These are phyloP conservation scores for Speleostelium caveatum DNA, from an alignment of 78 protist genomes.

Conservation along the genomic window DNA sequence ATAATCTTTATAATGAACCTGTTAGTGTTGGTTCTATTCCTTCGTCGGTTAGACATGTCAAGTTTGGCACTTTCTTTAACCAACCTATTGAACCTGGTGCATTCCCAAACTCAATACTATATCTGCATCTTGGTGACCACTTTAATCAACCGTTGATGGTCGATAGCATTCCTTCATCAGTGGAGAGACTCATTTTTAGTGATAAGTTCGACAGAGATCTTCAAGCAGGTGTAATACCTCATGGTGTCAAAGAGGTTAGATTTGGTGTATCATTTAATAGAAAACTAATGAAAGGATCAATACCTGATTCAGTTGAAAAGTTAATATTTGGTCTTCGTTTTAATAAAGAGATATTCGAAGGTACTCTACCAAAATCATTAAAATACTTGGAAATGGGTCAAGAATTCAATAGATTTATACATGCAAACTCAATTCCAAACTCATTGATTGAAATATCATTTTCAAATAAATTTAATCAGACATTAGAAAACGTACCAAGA, in stretches of 20 bases:
- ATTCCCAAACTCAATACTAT: slow-evolving; percentile 9
- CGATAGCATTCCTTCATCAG: neutral
- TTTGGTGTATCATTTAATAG: too few relatives aligned
- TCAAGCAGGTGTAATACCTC: neutral
- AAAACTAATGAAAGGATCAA: too few relatives aligned
- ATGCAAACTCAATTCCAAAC: neutral
- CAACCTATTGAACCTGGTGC: neutral
- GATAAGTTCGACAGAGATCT: neutral
- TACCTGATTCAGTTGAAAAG: neutral
- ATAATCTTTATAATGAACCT: too few relatives aligned
- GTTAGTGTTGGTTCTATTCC: too few relatives aligned
- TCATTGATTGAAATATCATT: neutral
- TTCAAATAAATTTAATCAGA: slow-evolving; percentile 9
- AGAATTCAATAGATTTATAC: neutral
- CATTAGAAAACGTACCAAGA: too few relatives aligned
- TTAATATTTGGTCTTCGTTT: neutral
- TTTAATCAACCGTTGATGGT: neutral
- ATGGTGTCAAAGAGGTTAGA: too few relatives aligned
- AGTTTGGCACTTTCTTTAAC: neutral
- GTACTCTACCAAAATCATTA: neutral
- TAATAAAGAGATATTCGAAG: neutral
- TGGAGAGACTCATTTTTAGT: too few relatives aligned
- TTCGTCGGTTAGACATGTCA: neutral
- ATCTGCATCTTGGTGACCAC: neutral
- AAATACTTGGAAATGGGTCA: neutral